A percentile compares a stretch with the other conserved stretches of the same genome.
These are phyloP conservation scores for Hymenoscyphus scutula DNA, from an alignment of 2,329 filamentous ascomycete genomes.

Conservation along the genomic window DNA sequence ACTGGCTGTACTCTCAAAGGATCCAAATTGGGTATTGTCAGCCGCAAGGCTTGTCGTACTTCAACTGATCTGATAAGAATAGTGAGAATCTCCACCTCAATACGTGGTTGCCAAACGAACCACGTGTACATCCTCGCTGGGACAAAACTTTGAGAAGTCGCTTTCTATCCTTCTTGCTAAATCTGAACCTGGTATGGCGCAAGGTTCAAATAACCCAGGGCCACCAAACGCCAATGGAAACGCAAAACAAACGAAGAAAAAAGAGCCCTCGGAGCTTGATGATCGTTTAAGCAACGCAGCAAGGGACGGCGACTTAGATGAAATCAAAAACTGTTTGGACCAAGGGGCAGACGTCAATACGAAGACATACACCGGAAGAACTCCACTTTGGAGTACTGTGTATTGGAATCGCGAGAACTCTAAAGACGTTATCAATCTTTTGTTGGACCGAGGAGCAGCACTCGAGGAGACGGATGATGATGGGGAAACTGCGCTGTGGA, in stretches of 20 bases:
- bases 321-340: background rate
- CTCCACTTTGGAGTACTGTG: background rate
- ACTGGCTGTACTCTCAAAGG: background rate
- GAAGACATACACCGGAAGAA: background rate
- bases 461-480: background rate
- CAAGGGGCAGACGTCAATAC: constrained; percentile 3
- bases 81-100: background rate
- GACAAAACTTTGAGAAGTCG: too few relatives aligned
- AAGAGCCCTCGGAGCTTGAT: background rate
- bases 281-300: background rate
- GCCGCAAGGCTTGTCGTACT: background rate
- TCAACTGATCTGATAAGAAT: background rate
- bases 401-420: background rate
- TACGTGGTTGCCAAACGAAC: background rate
- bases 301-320: background rate
- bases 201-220: background rate
- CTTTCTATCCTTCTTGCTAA: background rate
- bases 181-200: background rate
- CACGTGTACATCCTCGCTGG: too few relatives aligned
- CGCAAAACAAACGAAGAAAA: background rate
- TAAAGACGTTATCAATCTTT: background rate
- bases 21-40: background rate
- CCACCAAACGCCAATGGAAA: background rate
- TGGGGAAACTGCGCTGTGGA: constrained; percentile 1
- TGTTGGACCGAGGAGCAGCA: background rate